Evolutionary conservation across 768 basidiomycete species (phyloP).

Genomic region (Daedalea quercina): DNA sequence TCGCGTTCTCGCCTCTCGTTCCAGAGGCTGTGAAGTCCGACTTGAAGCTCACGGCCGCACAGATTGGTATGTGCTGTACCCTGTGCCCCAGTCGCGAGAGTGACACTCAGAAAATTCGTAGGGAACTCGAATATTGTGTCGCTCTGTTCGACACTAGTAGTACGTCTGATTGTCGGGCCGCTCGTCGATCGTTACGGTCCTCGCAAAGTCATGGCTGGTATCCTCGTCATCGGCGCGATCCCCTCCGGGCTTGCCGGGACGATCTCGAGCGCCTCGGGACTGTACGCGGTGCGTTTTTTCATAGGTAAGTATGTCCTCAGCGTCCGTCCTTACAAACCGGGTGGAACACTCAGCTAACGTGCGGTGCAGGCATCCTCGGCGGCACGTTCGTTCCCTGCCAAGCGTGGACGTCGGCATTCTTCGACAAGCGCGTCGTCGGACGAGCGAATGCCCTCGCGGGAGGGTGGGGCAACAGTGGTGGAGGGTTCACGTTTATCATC

Average conservation of each 20-base stretch:
- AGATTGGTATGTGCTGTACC: constrained; percentile 30
- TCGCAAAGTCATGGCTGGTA: constrained; percentile 44
- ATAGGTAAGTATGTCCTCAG: constrained; percentile 29
- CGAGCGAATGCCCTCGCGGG: constrained; percentile 48
- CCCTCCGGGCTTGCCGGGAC: constrained; percentile 55
- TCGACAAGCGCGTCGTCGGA: constrained; percentile 43
- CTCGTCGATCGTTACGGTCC: constrained; percentile 48
- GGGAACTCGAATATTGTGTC: constrained; percentile 46
- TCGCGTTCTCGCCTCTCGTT: constrained; percentile 56
- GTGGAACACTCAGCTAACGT: background rate
- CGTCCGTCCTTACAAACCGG: background rate
- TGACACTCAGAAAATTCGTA: constrained; percentile 5
- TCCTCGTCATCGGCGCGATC: constrained; percentile 49
- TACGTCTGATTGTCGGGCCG: constrained; percentile 43
- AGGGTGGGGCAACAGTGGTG: constrained; percentile 45
- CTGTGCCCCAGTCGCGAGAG: constrained; percentile 4
- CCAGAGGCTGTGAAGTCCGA: constrained; percentile 49
- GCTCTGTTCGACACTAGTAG: constrained; percentile 39
- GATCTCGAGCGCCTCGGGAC: constrained; percentile 29
- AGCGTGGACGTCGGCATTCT: constrained; percentile 56
- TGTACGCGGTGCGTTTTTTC: constrained; percentile 47
- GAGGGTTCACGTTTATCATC: constrained; percentile 48
- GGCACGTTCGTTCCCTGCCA: constrained; percentile 57
- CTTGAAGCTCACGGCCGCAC: constrained; percentile 37
- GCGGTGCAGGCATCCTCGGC: constrained; percentile 35